A percentile compares a stretch with the other conserved stretches of the same genome.
These are phyloP conservation scores for Tilletia caries DNA, from an alignment of 1,284 basidiomycete species.

Conservation along the genomic window DNA sequence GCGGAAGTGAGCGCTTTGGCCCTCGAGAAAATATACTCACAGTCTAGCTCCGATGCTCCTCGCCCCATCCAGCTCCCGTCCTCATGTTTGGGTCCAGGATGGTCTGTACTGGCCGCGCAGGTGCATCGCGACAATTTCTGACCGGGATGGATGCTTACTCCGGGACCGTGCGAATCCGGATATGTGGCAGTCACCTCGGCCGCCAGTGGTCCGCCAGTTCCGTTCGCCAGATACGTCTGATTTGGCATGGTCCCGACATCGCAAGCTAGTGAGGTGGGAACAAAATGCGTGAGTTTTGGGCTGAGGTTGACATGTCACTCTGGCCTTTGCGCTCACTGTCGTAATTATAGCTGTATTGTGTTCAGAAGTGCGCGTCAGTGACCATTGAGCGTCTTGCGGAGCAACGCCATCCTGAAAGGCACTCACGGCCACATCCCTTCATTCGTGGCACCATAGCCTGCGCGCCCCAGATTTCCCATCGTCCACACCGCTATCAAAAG, in stretches of 20 bases:
- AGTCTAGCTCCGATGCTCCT: conserved; percentile 66
- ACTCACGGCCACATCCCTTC: conserved; percentile 67
- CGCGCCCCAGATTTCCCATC: conserved; percentile 59
- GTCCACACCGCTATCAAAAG: conserved; percentile 68
- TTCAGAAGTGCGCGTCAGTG: too few species aligned
- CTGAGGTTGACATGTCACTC: too few species aligned
- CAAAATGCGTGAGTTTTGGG: too few species aligned
- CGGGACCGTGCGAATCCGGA: neutral
- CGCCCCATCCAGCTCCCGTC: conserved; percentile 70
- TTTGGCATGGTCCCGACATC: conserved; percentile 49
- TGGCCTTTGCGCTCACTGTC: too few species aligned
- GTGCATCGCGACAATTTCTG: conserved; percentile 69
- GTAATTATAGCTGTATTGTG: conserved; percentile 62
- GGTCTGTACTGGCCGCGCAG: conserved; percentile 67
- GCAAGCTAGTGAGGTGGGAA: too few species aligned
- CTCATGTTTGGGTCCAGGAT: conserved; percentile 69
- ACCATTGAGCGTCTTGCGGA: too few species aligned
- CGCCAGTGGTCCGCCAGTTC: neutral
- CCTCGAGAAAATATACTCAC: too few species aligned
- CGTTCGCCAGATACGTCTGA: conserved; percentile 16
- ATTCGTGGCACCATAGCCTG: conserved; percentile 50
- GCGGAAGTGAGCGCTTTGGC: too few species aligned
- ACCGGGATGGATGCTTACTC: conserved; percentile 54
- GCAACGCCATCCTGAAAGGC: too few species aligned
- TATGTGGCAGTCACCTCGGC: neutral